These are phyloP conservation scores for Dioscorea zingiberensis DNA, from an alignment of 106 monocot species.

Conservation along the genomic window DNA sequence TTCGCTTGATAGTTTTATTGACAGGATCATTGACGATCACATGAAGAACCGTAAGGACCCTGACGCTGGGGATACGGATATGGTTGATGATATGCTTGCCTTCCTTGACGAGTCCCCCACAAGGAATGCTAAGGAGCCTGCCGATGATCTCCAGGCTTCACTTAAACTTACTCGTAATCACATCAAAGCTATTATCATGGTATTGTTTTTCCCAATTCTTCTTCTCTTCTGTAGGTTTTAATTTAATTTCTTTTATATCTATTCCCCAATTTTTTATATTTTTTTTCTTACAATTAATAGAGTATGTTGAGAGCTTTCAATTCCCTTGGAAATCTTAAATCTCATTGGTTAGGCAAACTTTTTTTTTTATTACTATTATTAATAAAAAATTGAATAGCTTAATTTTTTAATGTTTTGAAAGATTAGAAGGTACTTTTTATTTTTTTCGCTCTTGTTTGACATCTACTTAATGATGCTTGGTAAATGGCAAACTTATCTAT, in stretches of 20 bases:
- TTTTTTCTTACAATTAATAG: too few species aligned
- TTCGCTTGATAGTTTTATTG: conserved; percentile 65
- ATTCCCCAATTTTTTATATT: not conserved
- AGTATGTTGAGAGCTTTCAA: too few species aligned
- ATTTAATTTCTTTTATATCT: not conserved
- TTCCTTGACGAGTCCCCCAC: conserved; percentile 32
- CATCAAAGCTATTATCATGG: conserved; percentile 98
- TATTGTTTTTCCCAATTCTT: conserved; percentile 10
- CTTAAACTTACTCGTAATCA: conserved; percentile 70
- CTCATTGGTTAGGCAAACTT: too few species aligned
- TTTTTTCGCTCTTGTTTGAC: too few species aligned
- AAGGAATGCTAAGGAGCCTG: not conserved
- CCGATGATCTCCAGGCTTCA: conserved; percentile 30
- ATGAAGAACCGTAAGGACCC: conserved; percentile 37
- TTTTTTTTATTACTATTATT: too few species aligned
- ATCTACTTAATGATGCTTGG: too few species aligned
- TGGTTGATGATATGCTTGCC: conserved; percentile 96
- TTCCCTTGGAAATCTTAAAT: too few species aligned
- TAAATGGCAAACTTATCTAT: too few species aligned
- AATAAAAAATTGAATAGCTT: too few species aligned
- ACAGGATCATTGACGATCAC: conserved; percentile 79
- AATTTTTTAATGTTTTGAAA: too few species aligned
- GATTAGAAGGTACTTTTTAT: too few species aligned
- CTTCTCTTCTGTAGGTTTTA: not conserved
- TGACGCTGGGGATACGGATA: conserved; percentile 58